Conservation (phyloP, 495 filamentous ascomycete species). For the Aspergillus ostianus region DNA sequence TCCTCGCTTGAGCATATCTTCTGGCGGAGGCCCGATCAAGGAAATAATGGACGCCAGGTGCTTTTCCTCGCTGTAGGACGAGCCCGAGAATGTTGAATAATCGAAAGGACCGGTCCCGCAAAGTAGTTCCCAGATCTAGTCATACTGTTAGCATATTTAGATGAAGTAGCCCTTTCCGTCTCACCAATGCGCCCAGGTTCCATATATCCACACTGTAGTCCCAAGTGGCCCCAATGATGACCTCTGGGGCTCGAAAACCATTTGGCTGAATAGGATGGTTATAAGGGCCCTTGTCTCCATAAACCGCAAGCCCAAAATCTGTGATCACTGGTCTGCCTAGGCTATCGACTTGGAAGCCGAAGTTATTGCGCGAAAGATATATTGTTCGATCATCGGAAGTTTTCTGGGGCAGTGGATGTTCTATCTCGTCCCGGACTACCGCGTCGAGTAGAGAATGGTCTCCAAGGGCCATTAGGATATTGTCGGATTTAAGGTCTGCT, state of each 20-base stretch:
- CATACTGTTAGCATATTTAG: no score
- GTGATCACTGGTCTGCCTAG: constrained; percentile 29
- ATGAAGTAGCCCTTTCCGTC: no score
- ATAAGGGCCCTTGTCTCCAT: constrained; percentile 21
- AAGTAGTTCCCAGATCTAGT: no score
- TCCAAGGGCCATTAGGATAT: constrained; percentile 37
- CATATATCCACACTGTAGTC: background rate
- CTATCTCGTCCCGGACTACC: constrained; percentile 26
- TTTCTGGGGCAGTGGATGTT: constrained; percentile 33
- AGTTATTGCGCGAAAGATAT: constrained; percentile 37
- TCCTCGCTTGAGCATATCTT: no score
- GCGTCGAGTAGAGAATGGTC: constrained; percentile 33
- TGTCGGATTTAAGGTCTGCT: constrained; percentile 44
- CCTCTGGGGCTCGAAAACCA: no score
- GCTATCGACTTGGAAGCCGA: constrained; percentile 6
- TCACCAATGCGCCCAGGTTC: no score
- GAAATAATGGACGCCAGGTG: no score
- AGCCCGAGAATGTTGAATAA: no score
- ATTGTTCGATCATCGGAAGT: constrained; percentile 27
- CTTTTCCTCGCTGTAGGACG: no score
- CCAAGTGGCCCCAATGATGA: constrained; percentile 7
- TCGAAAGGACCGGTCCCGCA: no score
- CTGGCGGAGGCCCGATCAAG: no score
- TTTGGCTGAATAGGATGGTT: constrained; percentile 33
- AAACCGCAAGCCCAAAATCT: constrained; percentile 40